Base-by-base conservation (phyloP, 2,329 filamentous ascomycete species). In the Gnomoniopsis sp. region DNA sequence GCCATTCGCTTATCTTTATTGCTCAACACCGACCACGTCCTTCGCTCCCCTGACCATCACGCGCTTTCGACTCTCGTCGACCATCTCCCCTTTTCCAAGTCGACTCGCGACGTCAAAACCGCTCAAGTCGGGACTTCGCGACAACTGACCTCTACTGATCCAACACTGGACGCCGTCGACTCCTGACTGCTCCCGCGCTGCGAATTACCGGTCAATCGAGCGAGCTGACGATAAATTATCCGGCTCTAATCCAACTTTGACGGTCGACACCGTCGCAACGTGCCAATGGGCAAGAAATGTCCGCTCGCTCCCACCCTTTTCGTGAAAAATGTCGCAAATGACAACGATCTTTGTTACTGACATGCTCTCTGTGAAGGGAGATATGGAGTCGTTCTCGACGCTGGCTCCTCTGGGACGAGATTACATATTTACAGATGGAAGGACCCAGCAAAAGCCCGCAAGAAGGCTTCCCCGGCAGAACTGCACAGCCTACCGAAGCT, bases 351-450 rank as follows among this genome's bases (percentile, higher is more conserved):
- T 22, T n/a, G 19, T 49, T 52, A 51, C 59, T 62, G 22, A 60
- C 33, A 6, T 41, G 21, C n/a, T 41, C 51, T 53, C 48, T 33
- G 47, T 50, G 19, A 53, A 86, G 83, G 80, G 70, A 82, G 85
- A 77, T 97, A 96, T 81, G 95, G 93, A 71, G 90, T 98, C 68
- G 93, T 99, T 71, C 85, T 99, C 70, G 95, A 99, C 82, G 95
- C 95, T 72, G 95, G 95, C 67, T 98, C 95, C 74, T 98, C 95
- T 74, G 93, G 95, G 72, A 98, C 93, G 68, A 89, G 95, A 71
- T 83, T 96, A 63, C 91, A 99, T 74, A 86, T 99, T 59, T 99
- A 99, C 77, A 86, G 88, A 74, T 99, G 95, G 95, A 85, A 93
- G 69, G 89, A 96, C 69, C 87, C 87, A 64, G 79, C 84, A 43